These are phyloP conservation scores for Trametopsis cervina DNA, from an alignment of 768 basidiomycete genomes.

Conservation along the genomic window DNA sequence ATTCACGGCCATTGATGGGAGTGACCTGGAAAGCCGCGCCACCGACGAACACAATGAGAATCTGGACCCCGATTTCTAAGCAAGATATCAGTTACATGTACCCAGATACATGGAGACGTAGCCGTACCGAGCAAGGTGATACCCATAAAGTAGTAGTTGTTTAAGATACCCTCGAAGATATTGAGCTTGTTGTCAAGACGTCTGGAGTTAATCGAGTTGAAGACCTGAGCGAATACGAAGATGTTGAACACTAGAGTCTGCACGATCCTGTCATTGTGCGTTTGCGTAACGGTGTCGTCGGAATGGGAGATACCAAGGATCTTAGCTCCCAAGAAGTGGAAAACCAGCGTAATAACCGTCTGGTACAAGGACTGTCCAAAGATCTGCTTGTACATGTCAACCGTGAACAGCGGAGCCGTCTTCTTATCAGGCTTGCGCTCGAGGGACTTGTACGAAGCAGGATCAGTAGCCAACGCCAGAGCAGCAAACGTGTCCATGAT, in stretches of 20 bases:
- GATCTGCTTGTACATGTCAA: conserved; percentile 97
- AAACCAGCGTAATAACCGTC: conserved; percentile 71
- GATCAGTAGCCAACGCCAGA: conserved; percentile 94
- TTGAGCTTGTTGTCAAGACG: conserved; percentile 82
- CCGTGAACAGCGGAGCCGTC: conserved; percentile 80
- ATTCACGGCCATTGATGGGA: conserved; percentile 71
- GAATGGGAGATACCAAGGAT: conserved; percentile 58
- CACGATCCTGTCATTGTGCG: conserved; percentile 40
- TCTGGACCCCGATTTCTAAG: conserved; percentile 84
- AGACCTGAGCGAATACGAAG: conserved; percentile 98
- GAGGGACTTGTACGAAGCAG: conserved; percentile 73
- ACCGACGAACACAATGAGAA: conserved; percentile 87
- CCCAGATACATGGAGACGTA: too few relatives aligned
- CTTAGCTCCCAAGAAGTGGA: conserved; percentile 75
- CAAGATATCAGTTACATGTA: background rate
- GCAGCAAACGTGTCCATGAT: conserved; percentile 99
- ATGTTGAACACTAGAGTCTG: conserved; percentile 93
- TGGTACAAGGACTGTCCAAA: conserved; percentile 86
- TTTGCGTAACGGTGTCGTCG: conserved; percentile 22
- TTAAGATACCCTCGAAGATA: conserved; percentile 75
- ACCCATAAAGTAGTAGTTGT: conserved; percentile 77
- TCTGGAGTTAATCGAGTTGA: conserved; percentile 90
- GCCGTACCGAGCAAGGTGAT: conserved; percentile 82
- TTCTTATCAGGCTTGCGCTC: conserved; percentile 90
- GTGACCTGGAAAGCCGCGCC: conserved; percentile 89